These are phyloP conservation scores for Cystoderma amianthinum DNA, from an alignment of 768 basidiomycete species.

Conservation along the genomic window DNA sequence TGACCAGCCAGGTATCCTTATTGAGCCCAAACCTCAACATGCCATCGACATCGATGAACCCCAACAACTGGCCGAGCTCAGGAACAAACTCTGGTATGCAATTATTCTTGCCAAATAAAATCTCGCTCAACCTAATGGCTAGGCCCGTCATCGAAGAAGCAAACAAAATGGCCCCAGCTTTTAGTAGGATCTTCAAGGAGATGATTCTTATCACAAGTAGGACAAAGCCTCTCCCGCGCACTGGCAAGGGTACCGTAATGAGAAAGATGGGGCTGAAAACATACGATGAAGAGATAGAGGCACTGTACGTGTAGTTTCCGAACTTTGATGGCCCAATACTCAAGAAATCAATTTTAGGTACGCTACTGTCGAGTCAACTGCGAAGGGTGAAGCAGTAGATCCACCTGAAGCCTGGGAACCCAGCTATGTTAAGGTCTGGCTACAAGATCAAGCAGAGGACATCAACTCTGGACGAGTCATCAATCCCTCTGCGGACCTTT, in stretches of 20 bases:
- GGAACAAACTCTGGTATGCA: conserved; percentile 25
- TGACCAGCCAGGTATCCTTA: conserved; percentile 22
- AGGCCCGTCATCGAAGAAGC: conserved; percentile 34
- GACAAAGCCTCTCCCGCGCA: conserved; percentile 27
- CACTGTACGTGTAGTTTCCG: too few species aligned
- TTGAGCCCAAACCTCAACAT: conserved; percentile 16
- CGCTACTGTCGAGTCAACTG: conserved; percentile 5
- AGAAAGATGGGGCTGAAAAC: conserved; percentile 22
- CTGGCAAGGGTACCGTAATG: conserved; percentile 30
- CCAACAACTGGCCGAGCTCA: conserved; percentile 17
- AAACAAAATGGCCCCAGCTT: conserved; percentile 29
- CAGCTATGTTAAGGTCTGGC: conserved; percentile 9
- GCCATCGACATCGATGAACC: conserved; percentile 21
- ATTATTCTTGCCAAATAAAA: too few species aligned
- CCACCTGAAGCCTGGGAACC: conserved; percentile 5
- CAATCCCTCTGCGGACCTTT: conserved; percentile 13
- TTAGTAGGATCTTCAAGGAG: conserved; percentile 40
- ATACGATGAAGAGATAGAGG: conserved; percentile 33
- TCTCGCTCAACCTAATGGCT: too few species aligned
- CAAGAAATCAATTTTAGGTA: conserved; percentile 1
- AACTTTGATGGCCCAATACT: too few species aligned
- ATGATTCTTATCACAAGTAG: conserved; percentile 39
- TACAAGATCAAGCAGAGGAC: conserved; percentile 12
- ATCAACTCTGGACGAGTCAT: conserved; percentile 9
- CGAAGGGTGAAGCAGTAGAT: conserved; percentile 2